Percentiles rank a stretch among this genome's conserved stretches.
phyloP scores from a whole-genome alignment of 495 filamentous ascomycete species.

The Cairneyella variabilis region DNA sequence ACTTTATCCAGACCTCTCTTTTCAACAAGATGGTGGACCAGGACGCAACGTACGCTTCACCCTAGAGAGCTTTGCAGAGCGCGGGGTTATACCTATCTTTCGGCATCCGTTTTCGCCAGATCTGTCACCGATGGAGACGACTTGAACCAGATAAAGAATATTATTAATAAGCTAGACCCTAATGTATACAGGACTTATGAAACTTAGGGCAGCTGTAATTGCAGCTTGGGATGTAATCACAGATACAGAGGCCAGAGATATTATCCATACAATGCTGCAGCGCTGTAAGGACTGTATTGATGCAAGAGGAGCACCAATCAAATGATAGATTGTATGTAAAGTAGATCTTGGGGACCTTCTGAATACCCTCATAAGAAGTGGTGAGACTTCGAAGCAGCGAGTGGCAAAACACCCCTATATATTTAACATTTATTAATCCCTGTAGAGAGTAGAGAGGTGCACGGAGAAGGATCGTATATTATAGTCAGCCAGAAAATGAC shows the following conservation, averaged over 20 bases:
- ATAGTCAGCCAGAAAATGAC: too few relatives aligned
- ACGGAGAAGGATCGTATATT: too few relatives aligned
- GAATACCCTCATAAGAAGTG: not conserved
- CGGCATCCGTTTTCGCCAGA: not conserved
- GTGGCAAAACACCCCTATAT: too few relatives aligned
- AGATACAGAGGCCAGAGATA: not conserved
- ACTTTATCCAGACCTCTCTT: not conserved
- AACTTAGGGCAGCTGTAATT: not conserved
- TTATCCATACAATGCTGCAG: not conserved
- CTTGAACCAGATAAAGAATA: not conserved
- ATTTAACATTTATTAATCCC: too few relatives aligned
- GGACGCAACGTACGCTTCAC: not conserved
- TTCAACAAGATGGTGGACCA: conserved; percentile 19
- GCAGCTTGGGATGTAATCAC: not conserved
- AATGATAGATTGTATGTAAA: not conserved
- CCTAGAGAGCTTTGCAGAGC: not conserved
- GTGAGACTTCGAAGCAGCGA: too few relatives aligned
- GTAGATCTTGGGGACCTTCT: too few relatives aligned
- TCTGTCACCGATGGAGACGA: not conserved
- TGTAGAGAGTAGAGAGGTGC: too few relatives aligned
- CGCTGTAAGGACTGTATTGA: not conserved
- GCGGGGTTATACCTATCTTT: not conserved
- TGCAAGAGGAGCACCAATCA: not conserved
- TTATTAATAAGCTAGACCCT: not conserved
- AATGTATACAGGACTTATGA: not conserved